Evolutionary conservation across 306 rosid species (phyloP).

Genomic region (Cotoneaster glaucophyllus): DNA sequence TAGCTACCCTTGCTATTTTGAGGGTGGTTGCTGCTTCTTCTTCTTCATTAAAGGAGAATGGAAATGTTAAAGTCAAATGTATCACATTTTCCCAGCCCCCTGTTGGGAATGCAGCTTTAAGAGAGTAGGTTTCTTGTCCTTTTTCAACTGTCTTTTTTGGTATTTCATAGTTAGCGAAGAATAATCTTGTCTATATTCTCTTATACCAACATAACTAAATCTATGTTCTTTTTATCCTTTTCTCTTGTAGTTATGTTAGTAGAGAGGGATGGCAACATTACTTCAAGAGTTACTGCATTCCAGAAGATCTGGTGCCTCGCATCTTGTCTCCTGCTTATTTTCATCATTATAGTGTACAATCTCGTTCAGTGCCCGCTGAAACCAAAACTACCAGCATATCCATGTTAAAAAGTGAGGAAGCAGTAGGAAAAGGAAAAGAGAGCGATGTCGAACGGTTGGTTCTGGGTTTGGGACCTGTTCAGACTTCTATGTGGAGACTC

Average conservation of each 20-base stretch:
- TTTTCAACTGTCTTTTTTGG: conserved; percentile 10
- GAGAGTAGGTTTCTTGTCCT: conserved; percentile 59
- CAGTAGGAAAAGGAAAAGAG: conserved; percentile 41
- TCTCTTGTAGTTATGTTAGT: conserved; percentile 62
- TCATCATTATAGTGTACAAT: conserved; percentile 86
- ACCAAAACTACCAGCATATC: conserved; percentile 34
- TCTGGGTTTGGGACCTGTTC: conserved; percentile 94
- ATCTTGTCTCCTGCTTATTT: conserved; percentile 93
- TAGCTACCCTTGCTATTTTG: conserved; percentile 98
- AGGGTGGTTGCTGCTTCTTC: conserved; percentile 95
- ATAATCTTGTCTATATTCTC: not conserved
- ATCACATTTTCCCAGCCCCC: conserved; percentile 98
- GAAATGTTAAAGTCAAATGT: conserved; percentile 65
- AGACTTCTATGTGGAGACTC: conserved; percentile 86
- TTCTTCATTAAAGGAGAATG: conserved; percentile 74
- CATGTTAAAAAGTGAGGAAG: conserved; percentile 40
- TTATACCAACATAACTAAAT: not conserved
- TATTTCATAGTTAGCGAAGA: conserved; percentile 3
- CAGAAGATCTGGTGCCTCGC: conserved; percentile 95
- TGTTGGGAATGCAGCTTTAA: conserved; percentile 97
- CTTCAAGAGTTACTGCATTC: conserved; percentile 96
- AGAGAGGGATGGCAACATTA: conserved; percentile 90
- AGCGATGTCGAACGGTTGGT: conserved; percentile 72
- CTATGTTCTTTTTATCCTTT: not conserved
- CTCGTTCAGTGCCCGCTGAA: conserved; percentile 36